Evolutionary conservation across 2,329 filamentous ascomycete species (phyloP).

Genomic region (Parastagonospora avenae): DNA sequence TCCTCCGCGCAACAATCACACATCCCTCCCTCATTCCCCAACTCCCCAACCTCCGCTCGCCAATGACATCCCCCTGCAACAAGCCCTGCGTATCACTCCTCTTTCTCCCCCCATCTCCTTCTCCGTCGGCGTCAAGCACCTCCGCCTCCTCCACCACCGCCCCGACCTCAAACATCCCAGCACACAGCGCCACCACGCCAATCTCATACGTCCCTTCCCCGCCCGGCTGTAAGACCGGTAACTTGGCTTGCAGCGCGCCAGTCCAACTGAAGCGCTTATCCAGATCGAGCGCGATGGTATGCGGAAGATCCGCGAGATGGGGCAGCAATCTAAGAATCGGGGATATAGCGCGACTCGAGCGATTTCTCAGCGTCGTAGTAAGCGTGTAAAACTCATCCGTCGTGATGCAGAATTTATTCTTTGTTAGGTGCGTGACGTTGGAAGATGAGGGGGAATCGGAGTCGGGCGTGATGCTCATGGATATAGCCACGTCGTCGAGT

Average conservation of each 20-base stretch:
- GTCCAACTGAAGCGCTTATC: conserved; percentile 84
- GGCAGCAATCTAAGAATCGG: conserved; percentile 79
- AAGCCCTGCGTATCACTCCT: conserved; percentile 33
- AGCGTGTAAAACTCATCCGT: conserved; percentile 72
- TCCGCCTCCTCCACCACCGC: conserved; percentile 81
- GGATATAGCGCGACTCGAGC: conserved; percentile 68
- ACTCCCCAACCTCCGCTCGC: conserved; percentile 47
- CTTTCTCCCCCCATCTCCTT: conserved; percentile 18
- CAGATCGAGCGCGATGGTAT: conserved; percentile 76
- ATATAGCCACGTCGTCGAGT: conserved; percentile 74
- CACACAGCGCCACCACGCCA: conserved; percentile 75
- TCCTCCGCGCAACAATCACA: conserved; percentile 46
- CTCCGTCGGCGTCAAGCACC: conserved; percentile 43
- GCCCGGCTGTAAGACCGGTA: conserved; percentile 67
- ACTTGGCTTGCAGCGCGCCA: conserved; percentile 76
- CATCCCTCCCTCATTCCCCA: conserved; percentile 55
- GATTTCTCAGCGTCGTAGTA: conserved; percentile 74
- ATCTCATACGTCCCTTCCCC: conserved; percentile 66
- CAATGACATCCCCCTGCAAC: conserved; percentile 35
- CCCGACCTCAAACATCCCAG: conserved; percentile 81
- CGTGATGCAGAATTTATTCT: conserved; percentile 51
- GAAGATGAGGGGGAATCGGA: conserved; percentile 12
- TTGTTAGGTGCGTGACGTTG: not conserved
- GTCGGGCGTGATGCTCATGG: conserved; percentile 52
- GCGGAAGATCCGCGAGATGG: conserved; percentile 72